Evolutionary conservation across 306 rosid species (phyloP), one percentile per base, ranked within the genome.

Genomic region (Sesbania bispinosa): DNA sequence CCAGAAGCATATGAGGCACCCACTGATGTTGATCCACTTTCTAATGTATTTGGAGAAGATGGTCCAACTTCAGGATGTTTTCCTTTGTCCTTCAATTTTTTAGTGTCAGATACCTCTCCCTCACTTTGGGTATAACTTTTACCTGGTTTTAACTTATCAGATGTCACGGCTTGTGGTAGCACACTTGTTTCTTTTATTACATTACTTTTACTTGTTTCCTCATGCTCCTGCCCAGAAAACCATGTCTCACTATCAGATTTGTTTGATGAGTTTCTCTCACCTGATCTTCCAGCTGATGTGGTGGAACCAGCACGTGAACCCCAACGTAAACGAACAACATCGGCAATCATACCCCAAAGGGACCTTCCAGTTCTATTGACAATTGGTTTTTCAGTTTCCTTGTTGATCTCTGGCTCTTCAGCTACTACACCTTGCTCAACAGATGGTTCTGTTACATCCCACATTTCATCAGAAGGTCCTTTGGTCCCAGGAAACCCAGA

Each of bases 401-500:
- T 55, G 62, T 60, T 64, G 64, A 42, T 74, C 83, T 83, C 77
- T 58, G 81, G 42, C 79, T 81, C 86, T 57, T 82, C 90, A 62
- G 79, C 79, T 62, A 54, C 58, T 7, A 66, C 71, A 71, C 45
- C 76, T 71, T 79, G 83, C 63, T 52, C 70, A 48, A 74, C 67
- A 74, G 89, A 80, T 19, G 87, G 76, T 52, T 77, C 86, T 2
- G 57, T 61, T 30, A 86, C 96, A 82, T 82, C 84, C 96, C 96
- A 91, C 83, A 88, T 88, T 71, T 88, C 97, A 76, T 76, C 89
- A 62, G 93, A 77, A 52, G 92, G 96, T 14, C 93, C 97, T 81
- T 91, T 86, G 62, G 86, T 38, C 77, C 91, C 85, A 57, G 87
- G 84, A 81, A 80, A 64, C 74, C 85, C 86, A 59, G 89, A 80